Evolutionary conservation across 495 filamentous ascomycete species (phyloP).

Genomic region (Opeltia flavorubescens): DNA sequence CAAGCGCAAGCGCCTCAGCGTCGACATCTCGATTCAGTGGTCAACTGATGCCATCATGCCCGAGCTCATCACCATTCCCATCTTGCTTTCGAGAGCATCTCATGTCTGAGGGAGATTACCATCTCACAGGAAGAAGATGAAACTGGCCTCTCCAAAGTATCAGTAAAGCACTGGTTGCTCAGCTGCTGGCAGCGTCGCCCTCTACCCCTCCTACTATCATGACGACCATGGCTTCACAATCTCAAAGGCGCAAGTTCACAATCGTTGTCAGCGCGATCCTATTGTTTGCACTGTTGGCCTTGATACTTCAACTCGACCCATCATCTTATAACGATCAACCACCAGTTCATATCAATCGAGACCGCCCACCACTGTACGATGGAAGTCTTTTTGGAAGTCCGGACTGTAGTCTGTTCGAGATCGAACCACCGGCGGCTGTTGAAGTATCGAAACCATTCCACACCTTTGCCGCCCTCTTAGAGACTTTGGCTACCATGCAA

Average conservation of each 20-base stretch:
- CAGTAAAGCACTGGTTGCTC: no score
- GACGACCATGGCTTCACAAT: neutral
- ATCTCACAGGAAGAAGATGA: no score
- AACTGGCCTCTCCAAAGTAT: no score
- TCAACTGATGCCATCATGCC: no score
- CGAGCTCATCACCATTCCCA: no score
- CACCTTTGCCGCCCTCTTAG: conserved; percentile 26
- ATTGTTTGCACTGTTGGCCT: neutral
- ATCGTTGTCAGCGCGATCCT: neutral
- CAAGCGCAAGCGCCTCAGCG: no score
- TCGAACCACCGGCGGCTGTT: neutral
- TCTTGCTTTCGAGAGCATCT: no score
- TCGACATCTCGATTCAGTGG: no score
- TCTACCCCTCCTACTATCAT: neutral
- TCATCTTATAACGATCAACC: neutral
- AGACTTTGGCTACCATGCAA: conserved; percentile 63
- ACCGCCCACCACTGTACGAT: neutral
- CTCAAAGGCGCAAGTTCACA: neutral
- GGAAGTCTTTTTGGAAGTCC: neutral
- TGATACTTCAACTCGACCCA: neutral
- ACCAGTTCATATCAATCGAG: no score
- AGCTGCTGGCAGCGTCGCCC: conserved; percentile 1
- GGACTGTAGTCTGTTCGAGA: neutral
- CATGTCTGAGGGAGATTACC: no score
- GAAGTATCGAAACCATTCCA: neutral